These are phyloP conservation scores for Chlamydomonas reinhardtii DNA, from an alignment of 163 green algal species.

Conservation along the genomic window DNA sequence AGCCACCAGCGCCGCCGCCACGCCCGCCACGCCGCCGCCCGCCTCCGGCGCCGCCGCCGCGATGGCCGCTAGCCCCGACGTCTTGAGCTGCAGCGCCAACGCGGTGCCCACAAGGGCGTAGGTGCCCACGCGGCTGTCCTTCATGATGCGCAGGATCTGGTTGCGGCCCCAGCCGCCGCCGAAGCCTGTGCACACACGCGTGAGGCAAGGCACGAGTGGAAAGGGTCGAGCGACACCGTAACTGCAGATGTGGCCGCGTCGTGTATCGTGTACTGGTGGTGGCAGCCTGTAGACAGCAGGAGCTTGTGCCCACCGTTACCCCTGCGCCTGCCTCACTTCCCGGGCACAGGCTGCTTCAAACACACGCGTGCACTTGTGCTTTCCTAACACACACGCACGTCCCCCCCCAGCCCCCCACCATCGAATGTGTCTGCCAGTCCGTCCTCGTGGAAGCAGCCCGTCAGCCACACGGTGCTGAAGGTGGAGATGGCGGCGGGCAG, in stretches of 20 bases:
- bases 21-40: neutral
- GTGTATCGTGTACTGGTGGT: too few species aligned
- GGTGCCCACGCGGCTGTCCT: conserved; percentile 69
- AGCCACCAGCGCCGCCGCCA: conserved; percentile 50
- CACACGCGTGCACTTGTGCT: too few species aligned
- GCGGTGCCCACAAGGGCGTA: conserved; percentile 67
- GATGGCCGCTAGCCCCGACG: conserved; percentile 50
- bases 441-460: conserved; percentile 74
- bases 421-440: conserved; percentile 65
- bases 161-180: conserved; percentile 67
- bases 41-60: neutral
- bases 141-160: conserved; percentile 79
- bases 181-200: conserved; percentile 55
- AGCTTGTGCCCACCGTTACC: too few species aligned
- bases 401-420: conserved; percentile 30
- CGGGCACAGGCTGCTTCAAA: too few species aligned
- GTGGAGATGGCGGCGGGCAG: conserved; percentile 14
- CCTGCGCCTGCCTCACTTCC: too few species aligned
- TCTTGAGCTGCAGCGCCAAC: conserved; percentile 63
- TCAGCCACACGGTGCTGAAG: conserved; percentile 66
- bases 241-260: too few species aligned
- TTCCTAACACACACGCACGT: too few species aligned
- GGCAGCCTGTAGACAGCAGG: too few species aligned
- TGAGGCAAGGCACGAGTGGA: too few species aligned
- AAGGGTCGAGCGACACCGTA: too few species aligned